Base-by-base conservation (phyloP, 805 yeast genomes). In the Wickerhamiella azyma region DNA sequence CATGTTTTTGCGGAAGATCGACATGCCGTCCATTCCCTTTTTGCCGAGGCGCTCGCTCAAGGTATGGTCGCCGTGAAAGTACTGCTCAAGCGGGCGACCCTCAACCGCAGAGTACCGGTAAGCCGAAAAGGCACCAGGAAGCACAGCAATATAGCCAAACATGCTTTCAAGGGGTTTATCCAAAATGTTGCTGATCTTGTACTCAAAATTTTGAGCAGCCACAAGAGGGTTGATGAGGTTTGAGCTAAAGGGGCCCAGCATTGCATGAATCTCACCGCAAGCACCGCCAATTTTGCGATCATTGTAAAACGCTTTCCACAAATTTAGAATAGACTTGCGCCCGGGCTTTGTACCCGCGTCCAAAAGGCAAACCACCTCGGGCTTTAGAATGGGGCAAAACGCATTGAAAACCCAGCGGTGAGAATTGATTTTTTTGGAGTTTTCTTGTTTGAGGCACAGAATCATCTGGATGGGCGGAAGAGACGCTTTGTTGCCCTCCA, bases 361-460 rank as follows among this genome's bases (percentile, higher is more conserved):
- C 45, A 92, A 66, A 45, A 89, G 67, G 51, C 85, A 79, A 21
- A 92, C 81, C 26, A 86, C 81, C 43, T 77, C 77, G 3, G 98
- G 97, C 43, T 81, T 71, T 45, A 89, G 66, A 28, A 81, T 70
- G 28, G 88, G 83, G n/a, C 86, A 84, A 66, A 89, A 85, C 2
- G 94, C 94, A 62, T 89, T 89, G 64, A 89, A 79, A 26, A 94
- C 86, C 98, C 98, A 89, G 55, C 96, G 74, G 64, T 89, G 98
- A 2, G 96, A 85, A 62, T 89, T 89, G 61, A 89, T 89, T 59
- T 89, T 89, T 59, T 82, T 79, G 53, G 81, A 77, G 62, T 89
- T 89, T 58, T 79, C 77, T 59, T 89, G 97, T 59, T 89, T 89
- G 56, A 89, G 66, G 56, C 96, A 89, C 61, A 88, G 86, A 21